A percentile compares a stretch with the other conserved stretches of the same genome.
Evolutionary conservation across 352 stramenopile species (phyloP).

Genomic region (Thalassiosira hispida): DNA sequence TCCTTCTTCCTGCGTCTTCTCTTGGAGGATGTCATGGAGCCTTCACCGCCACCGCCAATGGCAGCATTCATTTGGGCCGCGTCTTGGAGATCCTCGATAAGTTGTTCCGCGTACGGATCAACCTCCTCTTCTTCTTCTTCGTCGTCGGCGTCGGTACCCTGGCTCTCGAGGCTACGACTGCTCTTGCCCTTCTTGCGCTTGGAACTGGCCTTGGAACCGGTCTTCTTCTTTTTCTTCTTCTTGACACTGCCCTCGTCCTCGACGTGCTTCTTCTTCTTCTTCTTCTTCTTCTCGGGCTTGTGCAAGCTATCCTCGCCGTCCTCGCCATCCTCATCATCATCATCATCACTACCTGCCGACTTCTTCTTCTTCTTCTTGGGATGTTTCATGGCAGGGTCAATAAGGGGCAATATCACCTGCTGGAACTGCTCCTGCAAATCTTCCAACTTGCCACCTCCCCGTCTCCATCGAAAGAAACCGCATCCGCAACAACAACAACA

Average conservation of each 20-base stretch:
- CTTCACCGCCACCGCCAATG: not conserved
- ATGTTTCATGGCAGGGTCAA: too few relatives aligned
- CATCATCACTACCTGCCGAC: too few relatives aligned
- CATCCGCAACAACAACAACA: not conserved
- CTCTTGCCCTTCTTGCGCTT: not conserved
- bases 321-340: not conserved
- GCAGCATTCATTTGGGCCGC: not conserved
- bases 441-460: not conserved
- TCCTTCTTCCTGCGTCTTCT: not conserved
- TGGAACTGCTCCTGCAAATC: constrained; percentile 2
- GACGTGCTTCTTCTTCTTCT: not conserved
- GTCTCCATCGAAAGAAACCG: constrained; percentile 5
- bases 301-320: constrained; percentile 1
- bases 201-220: too few relatives aligned
- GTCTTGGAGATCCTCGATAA: not conserved
- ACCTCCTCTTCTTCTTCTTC: not conserved
- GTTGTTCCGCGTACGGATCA: too few relatives aligned
- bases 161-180: not conserved
- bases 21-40: not conserved
- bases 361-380: too few relatives aligned
- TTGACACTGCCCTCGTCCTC: not conserved
- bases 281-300: constrained; percentile 7
- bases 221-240: constrained; percentile 15
- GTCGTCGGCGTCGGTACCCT: not conserved
- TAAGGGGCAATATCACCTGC: not conserved